Conservation (phyloP, 176 grass and related monocot species). For the Bonia amplexicaulis region DNA sequence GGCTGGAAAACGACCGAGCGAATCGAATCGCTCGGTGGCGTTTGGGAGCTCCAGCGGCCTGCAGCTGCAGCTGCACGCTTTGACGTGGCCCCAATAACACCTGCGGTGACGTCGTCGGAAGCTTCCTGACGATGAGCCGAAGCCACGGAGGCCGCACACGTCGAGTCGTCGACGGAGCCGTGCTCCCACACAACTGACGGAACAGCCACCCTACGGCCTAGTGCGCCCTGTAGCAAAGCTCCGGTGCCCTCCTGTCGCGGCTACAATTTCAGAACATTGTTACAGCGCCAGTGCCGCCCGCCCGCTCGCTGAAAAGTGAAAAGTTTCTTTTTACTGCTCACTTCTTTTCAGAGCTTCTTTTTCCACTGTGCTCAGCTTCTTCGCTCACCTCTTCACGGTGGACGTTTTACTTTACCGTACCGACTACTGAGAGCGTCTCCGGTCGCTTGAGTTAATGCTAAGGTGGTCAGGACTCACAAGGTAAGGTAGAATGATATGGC, state of each 20-base stretch:
- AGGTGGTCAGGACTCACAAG: no score
- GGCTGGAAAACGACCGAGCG: neutral
- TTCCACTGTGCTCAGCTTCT: neutral
- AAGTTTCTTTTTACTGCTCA: neutral
- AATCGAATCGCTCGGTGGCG: neutral
- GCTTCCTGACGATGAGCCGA: neutral
- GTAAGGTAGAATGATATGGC: no score
- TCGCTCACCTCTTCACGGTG: neutral
- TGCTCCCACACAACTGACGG: constrained; percentile 19
- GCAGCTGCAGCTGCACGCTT: neutral
- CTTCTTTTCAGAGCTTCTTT: neutral
- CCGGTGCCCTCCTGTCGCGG: neutral
- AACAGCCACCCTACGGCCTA: neutral
- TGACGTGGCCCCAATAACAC: neutral
- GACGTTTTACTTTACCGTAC: neutral
- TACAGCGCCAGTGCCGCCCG: neutral
- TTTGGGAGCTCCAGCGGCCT: neutral
- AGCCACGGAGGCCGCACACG: neutral
- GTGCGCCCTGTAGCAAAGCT: neutral
- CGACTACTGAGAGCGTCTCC: no score
- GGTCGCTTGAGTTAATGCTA: no score
- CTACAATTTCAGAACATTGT: neutral
- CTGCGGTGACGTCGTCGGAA: constrained; percentile 34
- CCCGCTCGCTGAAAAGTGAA: constrained; percentile 2
- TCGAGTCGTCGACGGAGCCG: neutral